phyloP scores from a whole-genome alignment of 164 flowering plant species.

The Stephania cephalantha region DNA sequence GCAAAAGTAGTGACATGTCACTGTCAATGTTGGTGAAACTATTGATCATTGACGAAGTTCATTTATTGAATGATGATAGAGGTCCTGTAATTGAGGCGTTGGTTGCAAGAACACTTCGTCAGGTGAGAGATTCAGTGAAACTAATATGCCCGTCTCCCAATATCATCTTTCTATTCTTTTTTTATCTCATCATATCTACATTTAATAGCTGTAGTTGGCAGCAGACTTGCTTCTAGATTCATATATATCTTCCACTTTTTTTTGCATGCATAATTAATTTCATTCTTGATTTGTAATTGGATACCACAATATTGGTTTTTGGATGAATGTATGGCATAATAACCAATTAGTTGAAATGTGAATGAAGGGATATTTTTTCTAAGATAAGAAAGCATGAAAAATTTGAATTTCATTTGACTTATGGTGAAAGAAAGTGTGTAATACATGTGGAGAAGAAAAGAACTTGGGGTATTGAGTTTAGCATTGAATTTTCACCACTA shows the following conservation, averaged over 20 bases:
- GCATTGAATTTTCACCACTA: too few species aligned
- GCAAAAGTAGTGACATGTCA: conserved; percentile 99
- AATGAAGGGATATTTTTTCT: too few species aligned
- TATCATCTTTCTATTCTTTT: not conserved
- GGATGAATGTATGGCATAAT: not conserved
- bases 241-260: not conserved
- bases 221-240: not conserved
- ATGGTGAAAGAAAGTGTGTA: too few species aligned
- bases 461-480: too few species aligned
- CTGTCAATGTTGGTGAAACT: conserved; percentile 94
- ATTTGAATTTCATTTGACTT: too few species aligned
- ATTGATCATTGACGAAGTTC: conserved; percentile 97
- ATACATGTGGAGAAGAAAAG: too few species aligned
- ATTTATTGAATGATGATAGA: conserved; percentile 96
- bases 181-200: not conserved
- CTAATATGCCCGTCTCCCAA: conserved; percentile 7
- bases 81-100: conserved; percentile 97
- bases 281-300: not conserved
- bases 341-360: not conserved
- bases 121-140: conserved; percentile 37
- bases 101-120: conserved; percentile 97
- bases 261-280: too few species aligned
- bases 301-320: not conserved
- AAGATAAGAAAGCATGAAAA: too few species aligned
- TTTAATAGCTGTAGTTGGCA: not conserved